A percentile compares a stretch with the other conserved stretches of the same genome.
Conservation (phyloP, 2,329 filamentous ascomycete genomes). For the Trichophyton simii region DNA sequence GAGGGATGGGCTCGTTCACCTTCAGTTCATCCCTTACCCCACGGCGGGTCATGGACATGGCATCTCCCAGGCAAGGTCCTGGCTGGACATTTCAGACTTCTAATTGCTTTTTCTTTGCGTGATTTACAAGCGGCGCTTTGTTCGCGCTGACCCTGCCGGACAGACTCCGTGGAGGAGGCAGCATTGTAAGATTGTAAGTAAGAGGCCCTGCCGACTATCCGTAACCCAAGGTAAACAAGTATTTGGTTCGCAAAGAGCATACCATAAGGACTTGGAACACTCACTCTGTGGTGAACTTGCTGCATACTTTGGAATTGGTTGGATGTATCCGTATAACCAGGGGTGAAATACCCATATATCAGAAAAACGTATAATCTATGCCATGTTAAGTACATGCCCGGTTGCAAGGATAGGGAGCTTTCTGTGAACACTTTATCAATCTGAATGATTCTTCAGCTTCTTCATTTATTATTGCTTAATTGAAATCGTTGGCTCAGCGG, state of each 20-base stretch:
- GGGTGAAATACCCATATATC: too few relatives aligned
- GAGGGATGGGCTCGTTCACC: not conserved
- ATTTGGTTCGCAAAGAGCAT: not conserved
- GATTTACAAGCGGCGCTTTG: not conserved
- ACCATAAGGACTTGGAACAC: not conserved
- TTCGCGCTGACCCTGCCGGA: not conserved
- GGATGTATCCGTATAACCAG: too few relatives aligned
- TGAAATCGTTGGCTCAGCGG: not conserved
- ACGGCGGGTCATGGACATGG: not conserved
- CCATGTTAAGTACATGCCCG: too few relatives aligned
- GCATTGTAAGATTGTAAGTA: not conserved
- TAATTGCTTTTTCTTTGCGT: not conserved
- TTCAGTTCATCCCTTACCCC: not conserved
- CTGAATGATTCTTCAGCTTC: too few relatives aligned
- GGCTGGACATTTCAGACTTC: not conserved
- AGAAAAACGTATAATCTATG: too few relatives aligned
- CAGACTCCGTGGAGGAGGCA: not conserved
- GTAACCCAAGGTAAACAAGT: not conserved
- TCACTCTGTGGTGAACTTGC: not conserved
- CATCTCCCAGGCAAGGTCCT: not conserved
- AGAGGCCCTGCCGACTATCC: not conserved
- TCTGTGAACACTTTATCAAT: too few relatives aligned
- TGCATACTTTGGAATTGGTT: not conserved
- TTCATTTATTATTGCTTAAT: too few relatives aligned
- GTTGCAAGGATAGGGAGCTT: too few relatives aligned